Evolutionary conservation across 805 yeast genomes (phyloP).

Genomic region (Kodamaea neixiangensis): DNA sequence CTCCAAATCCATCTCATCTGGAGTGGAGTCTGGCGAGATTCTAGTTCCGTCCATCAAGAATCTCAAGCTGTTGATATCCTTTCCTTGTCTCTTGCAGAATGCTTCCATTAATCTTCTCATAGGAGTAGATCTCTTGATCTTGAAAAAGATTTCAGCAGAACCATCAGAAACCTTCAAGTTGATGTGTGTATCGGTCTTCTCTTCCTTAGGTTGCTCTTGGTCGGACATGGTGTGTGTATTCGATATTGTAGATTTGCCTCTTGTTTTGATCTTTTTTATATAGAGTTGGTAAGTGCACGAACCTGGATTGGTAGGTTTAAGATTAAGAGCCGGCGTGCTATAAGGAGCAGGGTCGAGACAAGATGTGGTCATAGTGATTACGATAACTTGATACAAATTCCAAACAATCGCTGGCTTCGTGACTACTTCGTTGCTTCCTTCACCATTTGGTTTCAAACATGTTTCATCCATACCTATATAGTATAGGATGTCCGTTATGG

Average conservation of each 20-base stretch:
- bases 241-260: constrained; percentile 2
- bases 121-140: constrained; percentile 89
- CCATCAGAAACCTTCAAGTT: constrained; percentile 95
- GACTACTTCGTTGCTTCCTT: neutral
- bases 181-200: constrained; percentile 69
- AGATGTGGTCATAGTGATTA: too few relatives aligned
- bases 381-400: neutral
- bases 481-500: neutral
- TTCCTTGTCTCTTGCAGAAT: constrained; percentile 96
- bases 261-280: constrained; percentile 2
- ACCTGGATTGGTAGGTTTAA: too few relatives aligned
- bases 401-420: neutral
- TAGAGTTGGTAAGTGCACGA: constrained; percentile 9
- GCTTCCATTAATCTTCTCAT: constrained; percentile 96
- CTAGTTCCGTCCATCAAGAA: constrained; percentile 94
- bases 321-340: too few relatives aligned
- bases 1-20: constrained; percentile 89
- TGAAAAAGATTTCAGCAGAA: constrained; percentile 90
- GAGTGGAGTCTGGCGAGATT: constrained; percentile 84
- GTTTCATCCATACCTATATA: neutral
- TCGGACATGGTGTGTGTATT: constrained; percentile 20
- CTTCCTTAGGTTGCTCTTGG: constrained; percentile 40
- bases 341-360: neutral
- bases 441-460: constrained; percentile 1
- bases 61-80: constrained; percentile 76